Conservation (phyloP, 2,329 filamentous ascomycete genomes). For the Cladosporium oxysporum region DNA sequence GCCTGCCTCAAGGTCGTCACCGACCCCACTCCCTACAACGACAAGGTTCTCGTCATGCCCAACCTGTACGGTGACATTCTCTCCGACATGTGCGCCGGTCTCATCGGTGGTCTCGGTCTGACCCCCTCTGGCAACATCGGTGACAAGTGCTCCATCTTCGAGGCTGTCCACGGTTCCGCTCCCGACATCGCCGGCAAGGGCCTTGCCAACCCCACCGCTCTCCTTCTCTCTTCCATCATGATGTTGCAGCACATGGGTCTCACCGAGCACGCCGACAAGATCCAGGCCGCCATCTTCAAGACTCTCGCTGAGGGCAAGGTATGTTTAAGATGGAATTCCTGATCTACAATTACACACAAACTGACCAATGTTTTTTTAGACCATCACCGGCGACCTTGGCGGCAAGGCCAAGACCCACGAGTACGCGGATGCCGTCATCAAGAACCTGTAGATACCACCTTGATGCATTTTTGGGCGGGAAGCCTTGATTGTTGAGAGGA, state of each 20-base stretch:
- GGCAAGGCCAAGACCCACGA: constrained; percentile 95
- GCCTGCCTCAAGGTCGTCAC: constrained; percentile 98
- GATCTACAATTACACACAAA: neutral
- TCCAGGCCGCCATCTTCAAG: constrained; percentile 93
- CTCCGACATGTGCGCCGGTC: constrained; percentile 98
- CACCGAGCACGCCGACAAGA: constrained; percentile 77
- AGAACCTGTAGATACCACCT: constrained; percentile 47
- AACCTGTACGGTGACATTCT: constrained; percentile 99
- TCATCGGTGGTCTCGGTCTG: constrained; percentile 95
- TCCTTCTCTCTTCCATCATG: constrained; percentile 96
- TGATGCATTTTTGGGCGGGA: constrained; percentile 11
- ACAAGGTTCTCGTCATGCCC: constrained; percentile 96
- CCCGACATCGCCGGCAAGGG: constrained; percentile 96
- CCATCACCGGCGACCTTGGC: constrained; percentile 91
- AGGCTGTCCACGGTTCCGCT: constrained; percentile 96
- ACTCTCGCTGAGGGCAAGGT: constrained; percentile 94
- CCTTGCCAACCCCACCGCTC: constrained; percentile 94
- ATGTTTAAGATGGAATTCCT: constrained; percentile 30
- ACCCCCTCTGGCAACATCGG: constrained; percentile 98
- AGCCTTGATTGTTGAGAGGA: constrained; percentile 8
- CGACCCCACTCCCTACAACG: constrained; percentile 94
- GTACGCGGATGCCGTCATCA: constrained; percentile 90
- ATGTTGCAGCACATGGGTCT: constrained; percentile 99
- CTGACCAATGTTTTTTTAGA: constrained; percentile 40
- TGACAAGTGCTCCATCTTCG: constrained; percentile 99